Evolutionary conservation across 2,329 filamentous ascomycete genomes (phyloP).

Genomic region (Hypoxylon sp.): DNA sequence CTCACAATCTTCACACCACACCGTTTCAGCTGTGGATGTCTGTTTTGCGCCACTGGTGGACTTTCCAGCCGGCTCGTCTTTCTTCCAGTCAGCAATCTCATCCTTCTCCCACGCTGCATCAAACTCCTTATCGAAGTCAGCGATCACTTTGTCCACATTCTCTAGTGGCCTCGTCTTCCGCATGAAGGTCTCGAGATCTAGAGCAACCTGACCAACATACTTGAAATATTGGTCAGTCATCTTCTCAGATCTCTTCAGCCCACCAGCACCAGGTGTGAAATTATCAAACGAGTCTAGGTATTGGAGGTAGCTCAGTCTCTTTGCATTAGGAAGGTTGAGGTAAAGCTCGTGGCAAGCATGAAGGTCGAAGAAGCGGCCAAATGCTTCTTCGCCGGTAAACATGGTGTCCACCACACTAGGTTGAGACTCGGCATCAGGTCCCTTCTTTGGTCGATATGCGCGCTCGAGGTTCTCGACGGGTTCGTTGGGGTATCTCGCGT

Average conservation of each 20-base stretch:
- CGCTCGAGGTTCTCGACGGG: slow-evolving; percentile 95
- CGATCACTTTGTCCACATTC: slow-evolving; percentile 83
- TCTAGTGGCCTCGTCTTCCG: slow-evolving; percentile 86
- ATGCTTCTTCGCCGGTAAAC: slow-evolving; percentile 96
- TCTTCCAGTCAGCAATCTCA: slow-evolving; percentile 82
- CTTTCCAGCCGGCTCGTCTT: slow-evolving; percentile 61
- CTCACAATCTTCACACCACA: slow-evolving; percentile 92
- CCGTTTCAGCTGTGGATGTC: slow-evolving; percentile 68
- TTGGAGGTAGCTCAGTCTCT: slow-evolving; percentile 89
- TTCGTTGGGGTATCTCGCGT: slow-evolving; percentile 92
- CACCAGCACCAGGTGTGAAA: slow-evolving; percentile 80
- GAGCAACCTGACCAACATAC: slow-evolving; percentile 83
- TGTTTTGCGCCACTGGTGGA: slow-evolving; percentile 55
- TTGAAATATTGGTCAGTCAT: slow-evolving; percentile 92
- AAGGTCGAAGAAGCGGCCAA: slow-evolving; percentile 92
- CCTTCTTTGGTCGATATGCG: slow-evolving; percentile 81
- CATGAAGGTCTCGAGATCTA: slow-evolving; percentile 91
- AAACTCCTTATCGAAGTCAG: slow-evolving; percentile 85
- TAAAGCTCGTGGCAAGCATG: slow-evolving; percentile 87
- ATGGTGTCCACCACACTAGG: slow-evolving; percentile 84
- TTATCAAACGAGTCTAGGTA: slow-evolving; percentile 93
- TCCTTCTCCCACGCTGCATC: slow-evolving; percentile 84
- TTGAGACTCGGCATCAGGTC: slow-evolving; percentile 71
- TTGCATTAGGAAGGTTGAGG: slow-evolving; percentile 88
- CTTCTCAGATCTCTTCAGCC: slow-evolving; percentile 85